Percentiles rank a stretch among this genome's conserved stretches.
These are phyloP conservation scores for Striga hermonthica DNA, from an alignment of 305 asterid species.

Conservation along the genomic window DNA sequence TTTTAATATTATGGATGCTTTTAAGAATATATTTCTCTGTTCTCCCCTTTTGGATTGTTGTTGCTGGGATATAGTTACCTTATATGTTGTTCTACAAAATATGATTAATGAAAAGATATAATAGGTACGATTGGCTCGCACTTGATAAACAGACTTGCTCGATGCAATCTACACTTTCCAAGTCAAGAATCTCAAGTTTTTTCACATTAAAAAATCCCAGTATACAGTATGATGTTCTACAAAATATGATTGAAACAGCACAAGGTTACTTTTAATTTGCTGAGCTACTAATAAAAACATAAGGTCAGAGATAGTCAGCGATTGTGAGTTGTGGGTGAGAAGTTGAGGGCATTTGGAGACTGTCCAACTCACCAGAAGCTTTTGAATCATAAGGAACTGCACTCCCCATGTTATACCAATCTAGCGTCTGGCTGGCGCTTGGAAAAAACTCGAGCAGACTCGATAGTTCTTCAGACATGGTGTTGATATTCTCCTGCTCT, in stretches of 20 bases:
- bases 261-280: background rate
- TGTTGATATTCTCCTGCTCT: constrained; percentile 18
- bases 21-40: too few species aligned
- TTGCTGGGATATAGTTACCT: too few species aligned
- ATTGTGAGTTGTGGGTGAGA: constrained; percentile 15
- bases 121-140: too few species aligned
- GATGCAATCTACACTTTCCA: too few species aligned
- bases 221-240: background rate
- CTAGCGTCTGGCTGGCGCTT: constrained; percentile 27
- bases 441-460: constrained; percentile 34
- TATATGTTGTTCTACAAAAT: too few species aligned
- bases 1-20: too few species aligned
- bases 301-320: constrained; percentile 26
- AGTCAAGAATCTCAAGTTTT: background rate
- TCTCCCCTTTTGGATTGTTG: too few species aligned
- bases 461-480: constrained; percentile 34
- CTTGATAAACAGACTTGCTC: too few species aligned
- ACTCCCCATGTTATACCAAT: constrained; percentile 23
- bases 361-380: constrained; percentile 24
- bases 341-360: constrained; percentile 17
- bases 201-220: constrained; percentile 3
- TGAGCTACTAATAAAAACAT: constrained; percentile 6
- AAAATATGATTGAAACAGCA: background rate
- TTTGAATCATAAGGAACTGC: constrained; percentile 4
- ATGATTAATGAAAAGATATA: too few species aligned